phyloP scores from a whole-genome alignment of 2,329 filamentous ascomycete genomes.

The Hymenoscyphus salicellus region DNA sequence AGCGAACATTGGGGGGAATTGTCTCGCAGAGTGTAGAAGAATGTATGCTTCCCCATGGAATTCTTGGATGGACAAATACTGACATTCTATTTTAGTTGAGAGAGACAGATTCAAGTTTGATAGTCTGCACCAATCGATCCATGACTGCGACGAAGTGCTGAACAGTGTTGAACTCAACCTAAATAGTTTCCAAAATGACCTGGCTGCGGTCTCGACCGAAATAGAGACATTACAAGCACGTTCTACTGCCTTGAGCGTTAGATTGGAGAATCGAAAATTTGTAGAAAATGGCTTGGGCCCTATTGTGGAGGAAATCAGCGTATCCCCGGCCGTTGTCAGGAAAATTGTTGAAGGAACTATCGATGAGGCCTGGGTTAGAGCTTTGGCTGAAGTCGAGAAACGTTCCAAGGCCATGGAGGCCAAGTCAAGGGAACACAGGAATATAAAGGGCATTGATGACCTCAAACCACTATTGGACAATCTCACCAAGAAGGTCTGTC shows the following conservation, averaged over 20 bases:
- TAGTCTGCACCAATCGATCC: conserved; percentile 84
- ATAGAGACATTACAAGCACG: conserved; percentile 90
- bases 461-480: conserved; percentile 81
- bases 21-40: conserved; percentile 64
- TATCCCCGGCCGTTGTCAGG: conserved; percentile 78
- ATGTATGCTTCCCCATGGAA: conserved; percentile 53
- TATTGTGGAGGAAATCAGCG: conserved; percentile 84
- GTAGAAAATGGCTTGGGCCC: conserved; percentile 86
- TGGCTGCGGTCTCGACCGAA: conserved; percentile 87
- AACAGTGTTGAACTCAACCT: conserved; percentile 91
- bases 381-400: conserved; percentile 79
- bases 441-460: conserved; percentile 76
- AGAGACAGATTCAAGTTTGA: conserved; percentile 81
- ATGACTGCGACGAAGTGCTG: conserved; percentile 87
- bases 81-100: conserved; percentile 54
- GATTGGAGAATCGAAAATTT: conserved; percentile 82
- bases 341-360: conserved; percentile 86
- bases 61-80: conserved; percentile 14
- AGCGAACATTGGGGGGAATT: conserved; percentile 7
- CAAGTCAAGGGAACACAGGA: conserved; percentile 57
- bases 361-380: conserved; percentile 83
- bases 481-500: conserved; percentile 70
- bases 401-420: conserved; percentile 70
- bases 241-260: conserved; percentile 76
- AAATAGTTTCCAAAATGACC: conserved; percentile 87